Base-by-base conservation (phyloP, 1,284 basidiomycete species). In the Melampsora larici-populina region DNA sequence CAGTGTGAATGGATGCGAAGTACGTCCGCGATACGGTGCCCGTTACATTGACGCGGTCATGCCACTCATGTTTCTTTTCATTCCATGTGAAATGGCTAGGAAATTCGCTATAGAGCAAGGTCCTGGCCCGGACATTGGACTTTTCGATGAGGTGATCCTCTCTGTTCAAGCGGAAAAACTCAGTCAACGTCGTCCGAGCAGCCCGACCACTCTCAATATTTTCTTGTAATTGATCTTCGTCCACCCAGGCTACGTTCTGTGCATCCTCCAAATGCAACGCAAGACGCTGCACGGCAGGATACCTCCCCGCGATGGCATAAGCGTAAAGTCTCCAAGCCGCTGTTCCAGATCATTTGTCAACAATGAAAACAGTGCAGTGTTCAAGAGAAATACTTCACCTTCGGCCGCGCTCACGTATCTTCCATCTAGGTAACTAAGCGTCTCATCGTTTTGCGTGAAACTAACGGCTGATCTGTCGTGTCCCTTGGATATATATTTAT, bases 221-320 rank as follows among this genome's bases (percentile, higher is more conserved):
- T 78, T 8, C 82, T 29, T 26, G 9, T 1, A 33, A 55, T 75
- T 77, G 31, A 2, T 26, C 51, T 13, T 29, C 74, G 26, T 82
- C 79, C 48, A 83, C 81, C 24, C 82, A 80, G 15, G 79, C 79
- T 4, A 62, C 66, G 5, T 82, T 49, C 6, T 85, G 85, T 83
- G 87, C 86, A 49, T 82, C 70, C 80, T 83, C 78, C 85, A 86
- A 0, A 85, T 75, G n/a, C 84, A 81, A 0, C 84, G 84, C 70
- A 1, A 71, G 51, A 21, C 70, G 55, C 29, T 71, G 70, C 0
- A 71, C 70, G 7, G 69, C 69, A n/a, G 69, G 69, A 60, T 40
- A 43, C 3, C 51, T 1, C 7, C 60, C 69, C 3, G 70, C 58
- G 2, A 71, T n/a, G 13, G 58, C 58, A n/a, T 58, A 71, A 43